Evolutionary conservation across 1,139 yeast species (phyloP).

Genomic region (Suhomyces chickasaworum): DNA sequence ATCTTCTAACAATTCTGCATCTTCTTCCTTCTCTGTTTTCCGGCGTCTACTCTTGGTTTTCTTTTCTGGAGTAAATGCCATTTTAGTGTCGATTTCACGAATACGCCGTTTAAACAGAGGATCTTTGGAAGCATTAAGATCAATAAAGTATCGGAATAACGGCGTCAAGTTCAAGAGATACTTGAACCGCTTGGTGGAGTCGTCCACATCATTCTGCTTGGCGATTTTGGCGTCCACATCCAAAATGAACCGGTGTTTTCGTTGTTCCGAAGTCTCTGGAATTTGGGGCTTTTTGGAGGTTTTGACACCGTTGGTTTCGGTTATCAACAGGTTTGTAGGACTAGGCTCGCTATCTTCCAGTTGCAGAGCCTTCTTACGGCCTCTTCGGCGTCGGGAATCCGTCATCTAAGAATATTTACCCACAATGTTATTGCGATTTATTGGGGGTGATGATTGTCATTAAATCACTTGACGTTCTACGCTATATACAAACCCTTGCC

Average conservation of each 20-base stretch:
- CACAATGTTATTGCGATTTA: constrained; percentile 1
- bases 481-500: neutral
- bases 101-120: constrained; percentile 52
- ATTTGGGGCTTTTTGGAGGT: neutral
- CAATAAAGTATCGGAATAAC: constrained; percentile 68
- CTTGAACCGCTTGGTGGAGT: constrained; percentile 70
- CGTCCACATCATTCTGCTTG: constrained; percentile 58
- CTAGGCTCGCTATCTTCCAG: neutral
- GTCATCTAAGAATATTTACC: constrained; percentile 2
- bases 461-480: neutral
- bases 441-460: neutral
- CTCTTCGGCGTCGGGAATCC: constrained; percentile 6
- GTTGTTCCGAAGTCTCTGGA: constrained; percentile 14
- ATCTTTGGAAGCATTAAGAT: constrained; percentile 65
- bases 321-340: neutral
- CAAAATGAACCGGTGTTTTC: constrained; percentile 51
- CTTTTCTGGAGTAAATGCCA: constrained; percentile 15
- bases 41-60: constrained; percentile 39
- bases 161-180: constrained; percentile 67
- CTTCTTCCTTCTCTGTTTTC: constrained; percentile 71
- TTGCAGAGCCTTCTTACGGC: constrained; percentile 4
- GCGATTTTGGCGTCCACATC: constrained; percentile 56
- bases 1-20: constrained; percentile 62
- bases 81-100: constrained; percentile 39
- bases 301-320: neutral